phyloP scores from a whole-genome alignment of 768 basidiomycete species.

The Vararia minispora region DNA sequence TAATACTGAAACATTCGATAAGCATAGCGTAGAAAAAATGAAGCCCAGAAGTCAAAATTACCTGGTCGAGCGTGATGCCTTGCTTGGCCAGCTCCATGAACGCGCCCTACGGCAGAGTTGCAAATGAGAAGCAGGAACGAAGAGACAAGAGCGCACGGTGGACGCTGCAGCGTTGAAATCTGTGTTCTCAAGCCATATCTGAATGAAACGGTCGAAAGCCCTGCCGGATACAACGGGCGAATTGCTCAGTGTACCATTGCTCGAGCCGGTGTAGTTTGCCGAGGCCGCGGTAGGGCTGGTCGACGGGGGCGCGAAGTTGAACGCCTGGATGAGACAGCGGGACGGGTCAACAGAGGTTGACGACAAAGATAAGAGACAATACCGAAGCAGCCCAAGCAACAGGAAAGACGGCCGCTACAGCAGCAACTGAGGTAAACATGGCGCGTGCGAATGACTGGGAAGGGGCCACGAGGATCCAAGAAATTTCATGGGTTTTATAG shows the following conservation, averaged over 20 bases:
- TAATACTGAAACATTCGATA: constrained; percentile 23
- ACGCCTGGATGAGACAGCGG: constrained; percentile 9
- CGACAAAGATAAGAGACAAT: neutral
- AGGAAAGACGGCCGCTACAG: too few relatives aligned
- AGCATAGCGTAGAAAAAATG: too few relatives aligned
- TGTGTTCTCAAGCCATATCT: constrained; percentile 57
- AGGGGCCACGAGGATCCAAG: too few relatives aligned
- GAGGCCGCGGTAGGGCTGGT: constrained; percentile 17
- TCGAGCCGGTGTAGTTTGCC: constrained; percentile 30
- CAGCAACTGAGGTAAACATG: too few relatives aligned
- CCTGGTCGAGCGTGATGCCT: constrained; percentile 4
- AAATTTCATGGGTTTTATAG: too few relatives aligned
- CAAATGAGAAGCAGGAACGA: constrained; percentile 1
- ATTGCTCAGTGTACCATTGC: constrained; percentile 33
- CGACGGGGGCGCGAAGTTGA: constrained; percentile 21
- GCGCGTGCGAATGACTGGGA: too few relatives aligned
- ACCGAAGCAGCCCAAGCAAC: too few relatives aligned
- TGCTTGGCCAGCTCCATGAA: constrained; percentile 1
- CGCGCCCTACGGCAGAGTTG: constrained; percentile 3
- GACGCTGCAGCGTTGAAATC: constrained; percentile 28
- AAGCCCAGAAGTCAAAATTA: too few relatives aligned
- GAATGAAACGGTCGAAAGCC: constrained; percentile 36
- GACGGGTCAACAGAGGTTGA: neutral
- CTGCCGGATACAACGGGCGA: constrained; percentile 27
- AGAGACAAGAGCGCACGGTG: neutral